phyloP scores from a whole-genome alignment of 768 basidiomycete species.

The Mycena vitilis region DNA sequence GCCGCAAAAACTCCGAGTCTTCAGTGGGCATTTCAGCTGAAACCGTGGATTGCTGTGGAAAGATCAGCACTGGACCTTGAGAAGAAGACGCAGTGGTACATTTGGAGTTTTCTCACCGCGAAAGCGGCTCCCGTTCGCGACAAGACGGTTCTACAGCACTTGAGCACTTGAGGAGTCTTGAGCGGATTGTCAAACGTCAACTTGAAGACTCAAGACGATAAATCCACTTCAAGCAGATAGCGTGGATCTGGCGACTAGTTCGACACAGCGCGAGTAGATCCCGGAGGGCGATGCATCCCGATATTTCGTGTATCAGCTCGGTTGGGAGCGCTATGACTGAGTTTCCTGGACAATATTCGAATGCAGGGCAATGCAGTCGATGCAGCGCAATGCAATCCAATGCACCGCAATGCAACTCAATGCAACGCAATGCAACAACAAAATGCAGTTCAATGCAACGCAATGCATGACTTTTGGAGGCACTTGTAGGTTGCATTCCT shows the following conservation, averaged over 20 bases:
- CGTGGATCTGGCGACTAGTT: constrained; percentile 13
- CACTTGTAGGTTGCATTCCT: too few relatives aligned
- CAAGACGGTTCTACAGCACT: neutral
- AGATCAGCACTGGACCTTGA: neutral
- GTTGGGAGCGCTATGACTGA: too few relatives aligned
- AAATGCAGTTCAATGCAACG: too few relatives aligned
- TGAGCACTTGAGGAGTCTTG: constrained; percentile 6
- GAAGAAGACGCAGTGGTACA: neutral
- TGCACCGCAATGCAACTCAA: too few relatives aligned
- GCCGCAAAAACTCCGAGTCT: neutral
- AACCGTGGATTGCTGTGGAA: neutral
- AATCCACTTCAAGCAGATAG: constrained; percentile 8
- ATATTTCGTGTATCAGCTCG: constrained; percentile 9
- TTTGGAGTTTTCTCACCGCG: neutral
- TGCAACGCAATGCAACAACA: too few relatives aligned
- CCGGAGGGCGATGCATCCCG: neutral
- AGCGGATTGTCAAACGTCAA: neutral
- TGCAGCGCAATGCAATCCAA: too few relatives aligned
- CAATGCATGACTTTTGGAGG: too few relatives aligned
- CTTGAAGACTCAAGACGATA: too few relatives aligned
- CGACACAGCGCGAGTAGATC: constrained; percentile 10
- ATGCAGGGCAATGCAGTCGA: too few relatives aligned
- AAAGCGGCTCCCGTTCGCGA: neutral
- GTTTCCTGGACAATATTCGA: too few relatives aligned
- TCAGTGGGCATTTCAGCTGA: neutral